Evolutionary conservation across 352 stramenopile genomes (phyloP).

Genomic region (Phytophthora pluvialis): DNA sequence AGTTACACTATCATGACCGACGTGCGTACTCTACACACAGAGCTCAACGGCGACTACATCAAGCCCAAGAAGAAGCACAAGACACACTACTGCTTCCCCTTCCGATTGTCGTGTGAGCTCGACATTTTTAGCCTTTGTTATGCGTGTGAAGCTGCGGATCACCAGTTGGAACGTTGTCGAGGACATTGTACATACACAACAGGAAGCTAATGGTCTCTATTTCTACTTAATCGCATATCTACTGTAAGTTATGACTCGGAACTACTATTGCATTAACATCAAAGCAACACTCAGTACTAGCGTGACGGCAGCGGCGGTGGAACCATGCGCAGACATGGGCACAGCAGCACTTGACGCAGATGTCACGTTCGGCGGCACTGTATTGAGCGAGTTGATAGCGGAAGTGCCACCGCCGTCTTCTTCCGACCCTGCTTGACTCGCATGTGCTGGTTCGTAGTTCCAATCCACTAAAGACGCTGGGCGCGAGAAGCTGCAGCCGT

Average conservation of each 20-base stretch:
- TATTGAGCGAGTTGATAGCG: slow-evolving; percentile 41
- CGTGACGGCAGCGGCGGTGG: not conserved
- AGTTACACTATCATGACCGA: slow-evolving; percentile 36
- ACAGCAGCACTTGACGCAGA: slow-evolving; percentile 11
- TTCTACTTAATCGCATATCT: slow-evolving; percentile 12
- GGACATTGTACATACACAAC: slow-evolving; percentile 27
- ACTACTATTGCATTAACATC: slow-evolving; percentile 14
- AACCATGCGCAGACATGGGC: not conserved
- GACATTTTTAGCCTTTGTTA: slow-evolving; percentile 25
- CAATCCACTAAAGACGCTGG: slow-evolving; percentile 56
- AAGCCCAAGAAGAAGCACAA: slow-evolving; percentile 5
- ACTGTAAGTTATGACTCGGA: not conserved
- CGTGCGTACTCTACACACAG: slow-evolving; percentile 29
- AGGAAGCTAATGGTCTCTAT: slow-evolving; percentile 21
- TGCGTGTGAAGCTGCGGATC: slow-evolving; percentile 25
- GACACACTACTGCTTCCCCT: not conserved
- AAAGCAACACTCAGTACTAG: slow-evolving; percentile 4
- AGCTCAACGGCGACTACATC: slow-evolving; percentile 10
- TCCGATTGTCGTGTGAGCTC: slow-evolving; percentile 5
- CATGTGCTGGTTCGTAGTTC: slow-evolving; percentile 49
- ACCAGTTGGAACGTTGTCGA: not conserved
- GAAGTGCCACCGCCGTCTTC: slow-evolving; percentile 23
- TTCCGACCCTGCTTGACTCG: slow-evolving; percentile 36
- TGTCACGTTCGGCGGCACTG: slow-evolving; percentile 37
- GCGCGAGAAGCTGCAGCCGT: slow-evolving; percentile 57